Evolutionary conservation across 2,329 filamentous ascomycete species (phyloP), one percentile per base, ranked within the genome.

Genomic region (Fusarium nurragi): DNA sequence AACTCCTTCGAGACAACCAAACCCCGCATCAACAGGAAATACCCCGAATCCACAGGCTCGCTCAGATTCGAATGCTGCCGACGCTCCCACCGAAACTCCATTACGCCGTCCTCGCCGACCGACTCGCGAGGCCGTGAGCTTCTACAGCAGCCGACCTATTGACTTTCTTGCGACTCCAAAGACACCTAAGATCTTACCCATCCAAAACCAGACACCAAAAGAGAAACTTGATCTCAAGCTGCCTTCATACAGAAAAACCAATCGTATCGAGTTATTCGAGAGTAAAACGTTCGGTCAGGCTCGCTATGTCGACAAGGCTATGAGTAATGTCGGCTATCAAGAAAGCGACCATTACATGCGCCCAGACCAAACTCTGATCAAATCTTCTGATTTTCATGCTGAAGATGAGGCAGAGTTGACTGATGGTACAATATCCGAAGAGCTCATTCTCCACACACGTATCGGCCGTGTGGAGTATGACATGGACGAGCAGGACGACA

Each of bases 401-500:
- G 87, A 89, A 45, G 87, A 89, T 44, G 87, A 89, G 36, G 68
- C 77, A 4, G 86, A 88, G 19, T 77, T 81, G 40, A 75, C 78
- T 3, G 66, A 75, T 22, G 58, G 64, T 6, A 55, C 61, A 10
- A 71, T 68, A 6, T 52, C 60, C 14, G 77, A 78, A 6, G 77
- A 77, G 4, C 67, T 71, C 13, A 51, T 60, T 41, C 69, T 73
- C 23, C 73, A 74, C 45, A 71, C 81, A 18, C 73, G 75, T 32
- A 85, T 96, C 36, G 92, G 93, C 13, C 89, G 92, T 54, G 95
- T 99, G 19, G 95, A 99, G 75, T 99, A 99, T 76, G 95, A 99
- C 76, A 99, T 99, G 95, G 95, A 99, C 74, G 95, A 99, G 78
- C 95, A 99, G 74, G 95, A 99, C 76, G 93, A 97, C 68, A 93